Base-by-base conservation (phyloP, 495 filamentous ascomycete genomes). In the Halenospora varia region DNA sequence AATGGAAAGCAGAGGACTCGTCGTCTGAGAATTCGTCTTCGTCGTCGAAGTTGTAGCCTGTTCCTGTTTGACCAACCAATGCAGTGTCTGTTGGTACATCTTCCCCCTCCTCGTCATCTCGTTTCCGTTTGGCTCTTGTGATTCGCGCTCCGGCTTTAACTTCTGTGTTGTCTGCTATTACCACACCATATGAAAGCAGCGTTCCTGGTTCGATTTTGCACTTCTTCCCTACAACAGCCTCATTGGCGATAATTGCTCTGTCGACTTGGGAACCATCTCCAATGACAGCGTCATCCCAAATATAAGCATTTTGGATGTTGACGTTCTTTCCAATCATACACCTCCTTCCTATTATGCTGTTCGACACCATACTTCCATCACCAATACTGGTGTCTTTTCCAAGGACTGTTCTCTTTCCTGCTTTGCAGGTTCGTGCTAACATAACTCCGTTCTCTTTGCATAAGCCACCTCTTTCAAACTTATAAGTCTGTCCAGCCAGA, bases 261-360 rank as follows among this genome's bases (percentile, higher is more conserved):
- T 78, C 73, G 15, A 97, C 72, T n/a, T 77, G 78, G 10, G 84
- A 76, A 4, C 82, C 83, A 66, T 97, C 89, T 0, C 80, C 85
- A 62, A 99, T 83, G 2, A 80, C 77, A 2, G 83, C 84, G 62
- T 86, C 78, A 60, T 97, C 90, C 94, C 95, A 99, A 61, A 99
- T 85, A 65, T 94, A 93, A 10, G 92, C 88, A 63, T 88, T 78
- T 19, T 88, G 78, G 59, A 99, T 83, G 41, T 70, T 79, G 23
- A 92, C 91, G 61, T 93, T 87, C 56, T 80, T 87, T 22, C 95
- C 94, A 59, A 99, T 90, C 61, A 82, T 80, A 72, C 92, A 96
- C 56, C 85, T 80, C 57, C 88, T 81, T 20, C 94, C 94, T 26
- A 99, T 82, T 46, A 90, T 79, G 55, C 88, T 92, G 61, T 85